Evolutionary conservation across 108 stramenopile species (phyloP).

Genomic region (Pseudonitzschia delicatissima): DNA sequence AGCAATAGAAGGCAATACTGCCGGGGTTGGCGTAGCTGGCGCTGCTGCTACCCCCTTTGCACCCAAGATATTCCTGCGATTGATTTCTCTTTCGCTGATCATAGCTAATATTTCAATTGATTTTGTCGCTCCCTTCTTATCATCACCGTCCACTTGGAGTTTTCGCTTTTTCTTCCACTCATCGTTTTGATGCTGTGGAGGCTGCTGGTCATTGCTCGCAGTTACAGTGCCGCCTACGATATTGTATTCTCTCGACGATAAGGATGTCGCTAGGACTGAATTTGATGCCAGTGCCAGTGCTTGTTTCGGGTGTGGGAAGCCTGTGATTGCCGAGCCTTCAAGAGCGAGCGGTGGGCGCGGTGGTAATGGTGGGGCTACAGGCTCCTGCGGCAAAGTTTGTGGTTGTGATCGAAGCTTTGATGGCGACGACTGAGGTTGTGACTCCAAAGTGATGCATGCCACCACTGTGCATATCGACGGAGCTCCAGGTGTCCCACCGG

Average conservation of each 20-base stretch:
- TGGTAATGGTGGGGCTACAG: not conserved
- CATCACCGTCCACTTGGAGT: not conserved
- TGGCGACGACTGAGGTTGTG: not conserved
- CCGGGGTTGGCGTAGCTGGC: not conserved
- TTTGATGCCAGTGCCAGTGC: too few relatives aligned
- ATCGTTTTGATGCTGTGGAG: not conserved
- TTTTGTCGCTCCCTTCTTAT: not conserved
- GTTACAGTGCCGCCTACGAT: too few relatives aligned
- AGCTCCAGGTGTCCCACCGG: not conserved
- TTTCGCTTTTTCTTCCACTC: not conserved
- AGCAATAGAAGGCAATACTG: too few relatives aligned
- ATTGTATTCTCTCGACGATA: too few relatives aligned
- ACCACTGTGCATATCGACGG: constrained; percentile 33
- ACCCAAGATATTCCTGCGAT: not conserved
- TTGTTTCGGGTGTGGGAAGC: too few relatives aligned
- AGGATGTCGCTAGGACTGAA: too few relatives aligned
- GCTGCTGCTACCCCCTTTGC: not conserved
- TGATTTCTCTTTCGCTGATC: constrained; percentile 35
- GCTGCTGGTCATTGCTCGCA: too few relatives aligned
- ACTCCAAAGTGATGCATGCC: constrained; percentile 32
- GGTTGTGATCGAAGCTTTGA: not conserved
- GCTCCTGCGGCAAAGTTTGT: not conserved
- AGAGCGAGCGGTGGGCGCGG: not conserved
- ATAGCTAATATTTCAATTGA: constrained; percentile 49
- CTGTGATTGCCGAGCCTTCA: not conserved